Base-by-base conservation (phyloP, 2,329 filamentous ascomycete species). In the Emmonsiellopsis sp. region DNA sequence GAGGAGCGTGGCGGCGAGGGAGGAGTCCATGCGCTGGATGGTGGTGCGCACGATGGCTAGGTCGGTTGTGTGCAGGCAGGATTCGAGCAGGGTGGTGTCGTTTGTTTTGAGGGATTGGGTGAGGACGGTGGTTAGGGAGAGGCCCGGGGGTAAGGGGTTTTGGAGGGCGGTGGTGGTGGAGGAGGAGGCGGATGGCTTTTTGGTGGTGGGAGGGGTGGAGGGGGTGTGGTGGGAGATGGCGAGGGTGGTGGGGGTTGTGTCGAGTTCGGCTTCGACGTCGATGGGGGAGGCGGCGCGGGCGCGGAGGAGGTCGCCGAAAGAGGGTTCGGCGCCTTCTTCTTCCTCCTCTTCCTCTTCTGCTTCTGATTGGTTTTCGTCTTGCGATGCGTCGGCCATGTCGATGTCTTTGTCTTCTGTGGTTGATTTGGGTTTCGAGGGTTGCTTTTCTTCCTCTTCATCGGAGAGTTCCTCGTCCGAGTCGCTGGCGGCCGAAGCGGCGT, bases 91-190 rank as follows among this genome's bases (percentile, higher is more conserved):
- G 58, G 86, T 84, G 57, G 81, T 80, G 73, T 98, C 93, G 71
- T 96, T 93, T 56, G 91, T 96, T 63, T 86, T 87, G 53, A 98
- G 84, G 5, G 93, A 89, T 70, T 97, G 92, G 11, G 90, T 85
- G 55, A 98, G 84, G n/a, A 96, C 89, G 5, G 89, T 95, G 47
- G 87, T 86, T 49, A 98, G 81, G 6, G 92, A 95, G 55, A 88
- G 84, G 55, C 86, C 84, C 10, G 84, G 84, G 10, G 85, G 86
- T 17, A 82, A 67, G 53, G 52, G 75, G 14, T 78, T 77, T 56
- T 86, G 74, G 52, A 73, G 68, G 8, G 74, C 64, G 39, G 70
- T 67, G 14, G 73, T 67, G n/a, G 73, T 65, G 39, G 73, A 70
- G 57, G 67, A 74, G 59, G 70, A 72, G 33, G 73, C 68, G 51